These are phyloP conservation scores for Saccharomyces hybrid DNA, from an alignment of 1,139 yeast species.

Conservation along the genomic window DNA sequence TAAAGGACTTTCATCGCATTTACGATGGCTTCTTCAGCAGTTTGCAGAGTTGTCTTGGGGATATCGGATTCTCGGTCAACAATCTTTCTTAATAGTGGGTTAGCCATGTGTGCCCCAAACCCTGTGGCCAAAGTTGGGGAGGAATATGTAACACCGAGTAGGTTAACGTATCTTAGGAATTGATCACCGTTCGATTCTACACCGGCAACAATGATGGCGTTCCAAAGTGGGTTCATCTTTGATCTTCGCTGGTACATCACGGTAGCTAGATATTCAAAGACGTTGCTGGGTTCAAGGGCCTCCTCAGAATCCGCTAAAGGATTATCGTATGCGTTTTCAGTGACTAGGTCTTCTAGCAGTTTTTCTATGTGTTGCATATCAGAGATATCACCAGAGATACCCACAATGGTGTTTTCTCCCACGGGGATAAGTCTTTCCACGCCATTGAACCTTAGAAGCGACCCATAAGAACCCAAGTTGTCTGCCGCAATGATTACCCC, in stretches of 20 bases:
- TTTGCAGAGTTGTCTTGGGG: constrained; percentile 55
- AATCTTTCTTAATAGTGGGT: constrained; percentile 81
- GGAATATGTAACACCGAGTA: constrained; percentile 84
- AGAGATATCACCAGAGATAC: constrained; percentile 90
- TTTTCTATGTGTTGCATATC: constrained; percentile 83
- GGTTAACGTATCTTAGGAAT: constrained; percentile 78
- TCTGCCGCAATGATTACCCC: constrained; percentile 96
- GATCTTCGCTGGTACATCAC: constrained; percentile 82
- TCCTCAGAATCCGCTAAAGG: constrained; percentile 49
- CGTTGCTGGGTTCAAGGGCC: constrained; percentile 71
- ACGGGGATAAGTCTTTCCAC: constrained; percentile 78
- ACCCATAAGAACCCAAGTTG: constrained; percentile 89
- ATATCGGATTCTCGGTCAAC: constrained; percentile 75
- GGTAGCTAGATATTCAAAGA: constrained; percentile 79
- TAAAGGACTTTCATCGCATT: constrained; percentile 92
- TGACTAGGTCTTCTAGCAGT: constrained; percentile 67
- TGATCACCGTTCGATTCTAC: constrained; percentile 58
- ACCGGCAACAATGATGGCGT: constrained; percentile 87
- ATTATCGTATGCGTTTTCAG: constrained; percentile 72
- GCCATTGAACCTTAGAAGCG: constrained; percentile 78
- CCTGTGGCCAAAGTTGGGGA: constrained; percentile 94
- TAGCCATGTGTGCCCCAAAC: constrained; percentile 89
- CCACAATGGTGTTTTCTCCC: constrained; percentile 83
- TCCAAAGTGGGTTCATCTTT: constrained; percentile 96
- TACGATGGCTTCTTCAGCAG: constrained; percentile 66